Evolutionary conservation across 2,329 filamentous ascomycete genomes (phyloP).

Genomic region (Lachnellula subtilissima): DNA sequence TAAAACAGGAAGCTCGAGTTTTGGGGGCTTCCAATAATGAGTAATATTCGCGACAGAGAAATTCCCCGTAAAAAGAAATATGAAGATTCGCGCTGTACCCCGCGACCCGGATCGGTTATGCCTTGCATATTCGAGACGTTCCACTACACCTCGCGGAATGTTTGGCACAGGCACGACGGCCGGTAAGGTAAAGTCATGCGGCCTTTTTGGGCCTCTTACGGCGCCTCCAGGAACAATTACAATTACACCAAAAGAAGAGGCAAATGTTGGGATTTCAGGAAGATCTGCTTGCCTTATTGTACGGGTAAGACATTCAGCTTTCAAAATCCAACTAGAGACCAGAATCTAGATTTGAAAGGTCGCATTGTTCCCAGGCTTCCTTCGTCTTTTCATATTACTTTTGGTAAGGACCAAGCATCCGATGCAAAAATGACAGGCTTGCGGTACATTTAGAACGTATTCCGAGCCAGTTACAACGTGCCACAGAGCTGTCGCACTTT

Average conservation of each 20-base stretch:
- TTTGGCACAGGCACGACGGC: neutral
- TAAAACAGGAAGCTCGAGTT: neutral
- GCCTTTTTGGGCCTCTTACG: conserved; percentile 1
- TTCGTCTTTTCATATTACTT: no score
- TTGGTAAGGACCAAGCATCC: neutral
- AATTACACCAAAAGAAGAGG: conserved; percentile 2
- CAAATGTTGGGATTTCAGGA: neutral
- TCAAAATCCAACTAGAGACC: neutral
- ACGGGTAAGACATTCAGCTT: neutral
- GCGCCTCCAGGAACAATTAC: neutral
- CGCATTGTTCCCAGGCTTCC: no score
- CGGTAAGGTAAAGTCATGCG: neutral
- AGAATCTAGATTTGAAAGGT: neutral
- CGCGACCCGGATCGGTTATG: neutral
- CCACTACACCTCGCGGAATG: conserved; percentile 5
- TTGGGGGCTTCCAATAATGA: conserved; percentile 1
- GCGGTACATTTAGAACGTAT: conserved; percentile 7
- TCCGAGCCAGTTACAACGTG: conserved; percentile 13
- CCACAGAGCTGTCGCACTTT: neutral
- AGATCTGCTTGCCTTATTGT: conserved; percentile 3
- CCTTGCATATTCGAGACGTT: neutral
- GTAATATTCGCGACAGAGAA: conserved; percentile 3
- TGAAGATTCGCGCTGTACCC: neutral
- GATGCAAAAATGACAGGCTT: conserved; percentile 4
- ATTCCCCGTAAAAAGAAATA: neutral